Evolutionary conservation across 2,329 filamentous ascomycete species (phyloP).

Genomic region (Harringtonia lauricola): DNA sequence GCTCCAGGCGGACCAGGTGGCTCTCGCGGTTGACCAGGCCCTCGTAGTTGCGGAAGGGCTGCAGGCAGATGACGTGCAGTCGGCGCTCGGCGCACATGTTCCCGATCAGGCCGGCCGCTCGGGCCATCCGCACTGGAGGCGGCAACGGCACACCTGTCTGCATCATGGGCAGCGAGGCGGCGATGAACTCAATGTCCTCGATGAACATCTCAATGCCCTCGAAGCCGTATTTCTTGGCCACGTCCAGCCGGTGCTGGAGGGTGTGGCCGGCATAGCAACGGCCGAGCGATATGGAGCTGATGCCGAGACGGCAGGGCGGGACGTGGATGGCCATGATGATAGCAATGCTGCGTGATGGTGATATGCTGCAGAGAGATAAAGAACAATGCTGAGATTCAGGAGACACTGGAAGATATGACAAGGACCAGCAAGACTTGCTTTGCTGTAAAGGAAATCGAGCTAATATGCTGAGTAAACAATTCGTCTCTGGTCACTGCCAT

Average conservation of each 20-base stretch:
- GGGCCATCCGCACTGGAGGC: conserved; percentile 13
- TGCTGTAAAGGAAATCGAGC: too few relatives aligned
- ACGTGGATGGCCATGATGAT: too few relatives aligned
- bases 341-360: too few relatives aligned
- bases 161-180: conserved; percentile 17
- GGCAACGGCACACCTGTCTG: neutral
- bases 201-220: conserved; percentile 51
- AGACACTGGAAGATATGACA: too few relatives aligned
- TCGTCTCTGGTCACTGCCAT: too few relatives aligned
- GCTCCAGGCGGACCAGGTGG: conserved; percentile 35
- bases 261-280: conserved; percentile 9
- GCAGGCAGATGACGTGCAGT: conserved; percentile 41
- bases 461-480: too few relatives aligned
- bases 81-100: conserved; percentile 31
- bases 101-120: conserved; percentile 34
- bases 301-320: conserved; percentile 4
- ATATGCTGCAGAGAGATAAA: too few relatives aligned
- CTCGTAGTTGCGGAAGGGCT: conserved; percentile 55
- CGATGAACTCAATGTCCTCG: conserved; percentile 46
- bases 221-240: conserved; percentile 24
- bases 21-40: conserved; percentile 40
- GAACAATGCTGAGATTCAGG: too few relatives aligned
- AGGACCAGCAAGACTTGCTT: too few relatives aligned
- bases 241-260: conserved; percentile 6
- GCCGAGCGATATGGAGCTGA: conserved; percentile 12